These are phyloP conservation scores for Diaporthe caulivora DNA, from an alignment of 2,329 filamentous ascomycete species.

Conservation along the genomic window DNA sequence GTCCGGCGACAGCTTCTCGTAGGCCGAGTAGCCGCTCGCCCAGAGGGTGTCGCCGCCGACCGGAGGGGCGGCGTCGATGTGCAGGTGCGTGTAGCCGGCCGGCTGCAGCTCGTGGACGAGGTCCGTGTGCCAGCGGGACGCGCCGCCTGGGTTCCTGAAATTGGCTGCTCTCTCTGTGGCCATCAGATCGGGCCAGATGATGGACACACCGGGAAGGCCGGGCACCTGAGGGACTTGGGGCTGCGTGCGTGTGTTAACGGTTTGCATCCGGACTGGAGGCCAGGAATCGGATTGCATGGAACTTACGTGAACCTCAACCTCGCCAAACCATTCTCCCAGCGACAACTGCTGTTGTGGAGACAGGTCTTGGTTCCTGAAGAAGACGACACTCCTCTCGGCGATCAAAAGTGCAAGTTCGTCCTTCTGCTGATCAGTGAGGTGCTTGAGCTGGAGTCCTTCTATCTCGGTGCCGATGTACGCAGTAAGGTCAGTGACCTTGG, in stretches of 20 bases:
- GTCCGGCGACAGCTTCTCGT: constrained; percentile 78
- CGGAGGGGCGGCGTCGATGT: constrained; percentile 75
- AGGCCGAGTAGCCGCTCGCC: constrained; percentile 78
- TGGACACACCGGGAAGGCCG: constrained; percentile 72
- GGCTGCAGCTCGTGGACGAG: constrained; percentile 79
- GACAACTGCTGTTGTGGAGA: constrained; percentile 72
- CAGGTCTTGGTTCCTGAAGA: constrained; percentile 73
- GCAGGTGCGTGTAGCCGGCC: constrained; percentile 77
- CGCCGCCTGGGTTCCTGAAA: constrained; percentile 77
- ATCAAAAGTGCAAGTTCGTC: constrained; percentile 74
- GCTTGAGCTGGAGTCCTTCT: constrained; percentile 72
- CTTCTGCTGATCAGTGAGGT: constrained; percentile 68
- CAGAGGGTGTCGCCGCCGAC: constrained; percentile 79
- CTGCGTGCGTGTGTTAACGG: constrained; percentile 49
- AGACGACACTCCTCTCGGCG: constrained; percentile 75
- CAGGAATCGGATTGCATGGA: too few relatives aligned
- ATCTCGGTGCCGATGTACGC: constrained; percentile 74
- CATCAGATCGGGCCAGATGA: constrained; percentile 78
- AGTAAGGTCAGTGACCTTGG: constrained; percentile 72
- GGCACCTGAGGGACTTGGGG: constrained; percentile 80
- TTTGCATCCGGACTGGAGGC: not conserved
- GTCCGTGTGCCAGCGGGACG: constrained; percentile 77
- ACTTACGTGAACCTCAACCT: constrained; percentile 76
- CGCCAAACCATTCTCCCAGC: constrained; percentile 73
- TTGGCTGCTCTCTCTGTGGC: constrained; percentile 71